Conservation (phyloP, 352 stramenopile genomes). For the Globisporangium orthogonon region DNA sequence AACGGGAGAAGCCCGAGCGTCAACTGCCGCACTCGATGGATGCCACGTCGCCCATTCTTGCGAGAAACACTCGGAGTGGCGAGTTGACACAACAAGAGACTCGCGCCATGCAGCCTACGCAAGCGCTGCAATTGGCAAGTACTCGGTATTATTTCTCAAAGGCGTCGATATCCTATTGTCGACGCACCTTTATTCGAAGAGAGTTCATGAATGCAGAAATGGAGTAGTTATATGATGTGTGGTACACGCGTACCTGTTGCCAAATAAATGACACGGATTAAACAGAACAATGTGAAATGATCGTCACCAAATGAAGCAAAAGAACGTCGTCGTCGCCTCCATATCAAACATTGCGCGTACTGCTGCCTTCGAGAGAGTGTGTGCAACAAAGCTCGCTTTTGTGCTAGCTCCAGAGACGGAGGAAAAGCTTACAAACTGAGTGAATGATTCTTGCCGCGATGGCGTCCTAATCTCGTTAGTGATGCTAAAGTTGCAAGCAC, state of each 20-base stretch:
- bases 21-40: not conserved
- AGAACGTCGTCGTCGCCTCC: not conserved
- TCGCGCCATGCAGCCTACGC: too few relatives aligned
- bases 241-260: too few relatives aligned
- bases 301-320: conserved; percentile 8
- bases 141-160: too few relatives aligned
- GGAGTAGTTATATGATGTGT: too few relatives aligned
- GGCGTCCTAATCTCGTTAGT: conserved; percentile 18
- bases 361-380: not conserved
- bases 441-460: conserved; percentile 14
- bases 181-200: too few relatives aligned
- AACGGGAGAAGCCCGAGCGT: not conserved
- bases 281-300: too few relatives aligned
- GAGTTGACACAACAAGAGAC: too few relatives aligned
- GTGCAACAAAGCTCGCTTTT: not conserved
- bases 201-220: too few relatives aligned
- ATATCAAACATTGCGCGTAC: not conserved
- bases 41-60: not conserved
- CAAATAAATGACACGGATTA: too few relatives aligned
- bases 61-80: not conserved
- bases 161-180: too few relatives aligned
- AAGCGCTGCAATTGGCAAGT: too few relatives aligned
- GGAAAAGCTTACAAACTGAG: conserved; percentile 14
- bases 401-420: conserved; percentile 16
- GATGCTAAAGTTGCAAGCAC: conserved; percentile 17